Conservation (phyloP, 306 rosid genomes). For the Lathyrus oleraceus region DNA sequence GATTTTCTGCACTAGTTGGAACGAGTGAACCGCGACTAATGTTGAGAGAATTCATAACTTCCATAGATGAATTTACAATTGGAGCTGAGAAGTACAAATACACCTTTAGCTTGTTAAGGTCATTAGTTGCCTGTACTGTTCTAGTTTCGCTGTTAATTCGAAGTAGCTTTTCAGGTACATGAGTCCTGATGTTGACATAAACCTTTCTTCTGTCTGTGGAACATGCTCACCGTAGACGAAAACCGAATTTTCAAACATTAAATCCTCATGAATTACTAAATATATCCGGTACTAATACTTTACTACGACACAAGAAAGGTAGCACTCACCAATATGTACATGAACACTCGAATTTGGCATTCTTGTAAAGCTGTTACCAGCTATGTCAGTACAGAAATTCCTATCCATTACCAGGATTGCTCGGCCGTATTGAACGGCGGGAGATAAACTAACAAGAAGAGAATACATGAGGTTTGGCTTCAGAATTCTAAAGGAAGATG, state of each 20-base stretch:
- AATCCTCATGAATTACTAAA: background rate
- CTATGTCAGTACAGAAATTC: conserved; percentile 74
- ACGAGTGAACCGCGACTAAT: conserved; percentile 63
- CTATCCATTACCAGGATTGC: conserved; percentile 80
- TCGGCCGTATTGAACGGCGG: conserved; percentile 61
- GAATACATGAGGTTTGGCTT: conserved; percentile 68
- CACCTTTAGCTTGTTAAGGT: conserved; percentile 53
- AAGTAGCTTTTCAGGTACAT: conserved; percentile 66
- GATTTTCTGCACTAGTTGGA: conserved; percentile 47
- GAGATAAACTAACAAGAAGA: conserved; percentile 58
- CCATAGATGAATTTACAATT: conserved; percentile 71
- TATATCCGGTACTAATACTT: background rate
- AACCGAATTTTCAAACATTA: conserved; percentile 29
- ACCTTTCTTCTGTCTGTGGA: conserved; percentile 77
- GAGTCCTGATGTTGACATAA: conserved; percentile 61
- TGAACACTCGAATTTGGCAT: conserved; percentile 62
- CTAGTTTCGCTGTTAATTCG: conserved; percentile 69
- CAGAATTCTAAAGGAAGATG: conserved; percentile 67
- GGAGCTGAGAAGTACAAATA: conserved; percentile 77
- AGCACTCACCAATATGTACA: conserved; percentile 75
- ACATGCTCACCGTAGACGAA: conserved; percentile 25
- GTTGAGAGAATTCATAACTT: conserved; percentile 57
- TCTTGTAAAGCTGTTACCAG: conserved; percentile 80
- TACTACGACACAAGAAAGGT: background rate
- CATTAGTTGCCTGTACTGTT: conserved; percentile 78